phyloP scores from a whole-genome alignment of 2,329 filamentous ascomycete species.

The Cadophora malorum region DNA sequence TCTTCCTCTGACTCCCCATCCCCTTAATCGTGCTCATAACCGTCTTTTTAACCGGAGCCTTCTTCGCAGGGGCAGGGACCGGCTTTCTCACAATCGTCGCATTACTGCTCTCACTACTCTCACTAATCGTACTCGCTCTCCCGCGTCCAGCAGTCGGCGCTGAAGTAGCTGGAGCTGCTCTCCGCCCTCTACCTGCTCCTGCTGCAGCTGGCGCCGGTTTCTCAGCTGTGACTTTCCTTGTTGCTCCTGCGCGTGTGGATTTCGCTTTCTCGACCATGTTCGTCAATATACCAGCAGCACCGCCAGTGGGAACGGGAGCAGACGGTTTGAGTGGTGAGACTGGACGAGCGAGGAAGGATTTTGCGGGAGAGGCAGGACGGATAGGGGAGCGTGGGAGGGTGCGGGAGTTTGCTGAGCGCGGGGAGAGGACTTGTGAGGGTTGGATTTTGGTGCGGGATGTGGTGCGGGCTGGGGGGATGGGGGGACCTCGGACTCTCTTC shows the following conservation, averaged over 20 bases:
- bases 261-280: constrained; percentile 68
- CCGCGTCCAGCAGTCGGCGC: constrained; percentile 55
- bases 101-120: constrained; percentile 65
- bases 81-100: constrained; percentile 68
- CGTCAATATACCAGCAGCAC: constrained; percentile 55
- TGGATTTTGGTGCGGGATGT: constrained; percentile 52
- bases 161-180: constrained; percentile 46
- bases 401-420: constrained; percentile 81
- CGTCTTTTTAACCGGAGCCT: constrained; percentile 55
- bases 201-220: constrained; percentile 25
- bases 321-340: constrained; percentile 66
- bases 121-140: constrained; percentile 65
- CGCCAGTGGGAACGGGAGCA: constrained; percentile 43
- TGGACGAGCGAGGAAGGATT: constrained; percentile 63
- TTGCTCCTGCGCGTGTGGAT: constrained; percentile 56
- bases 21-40: constrained; percentile 62
- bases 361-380: constrained; percentile 55
- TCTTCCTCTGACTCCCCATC: constrained; percentile 60
- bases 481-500: constrained; percentile 58
- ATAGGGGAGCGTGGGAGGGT: constrained; percentile 40
- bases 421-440: constrained; percentile 73
- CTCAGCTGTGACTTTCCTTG: constrained; percentile 44
- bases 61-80: constrained; percentile 47
- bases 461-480: constrained; percentile 44
- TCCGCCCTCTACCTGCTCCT: constrained; percentile 40